Evolutionary conservation across 495 filamentous ascomycete genomes (phyloP).

Genomic region (Aspergillus bertholletiae): DNA sequence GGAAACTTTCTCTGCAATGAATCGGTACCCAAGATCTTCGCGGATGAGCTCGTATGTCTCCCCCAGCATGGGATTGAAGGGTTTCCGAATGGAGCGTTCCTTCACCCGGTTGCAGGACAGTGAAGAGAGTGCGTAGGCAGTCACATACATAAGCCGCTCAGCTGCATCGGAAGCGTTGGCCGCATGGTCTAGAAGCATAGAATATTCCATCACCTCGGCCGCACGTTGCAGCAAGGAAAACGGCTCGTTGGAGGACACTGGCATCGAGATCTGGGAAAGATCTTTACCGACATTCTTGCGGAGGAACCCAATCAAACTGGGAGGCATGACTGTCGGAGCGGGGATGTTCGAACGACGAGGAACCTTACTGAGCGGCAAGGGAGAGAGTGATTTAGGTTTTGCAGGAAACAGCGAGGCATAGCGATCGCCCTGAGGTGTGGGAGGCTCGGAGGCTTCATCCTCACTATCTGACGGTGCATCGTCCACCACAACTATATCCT

Average conservation of each 20-base stretch:
- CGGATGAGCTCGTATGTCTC: constrained; percentile 93
- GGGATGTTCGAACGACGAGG: constrained; percentile 67
- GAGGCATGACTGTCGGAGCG: constrained; percentile 70
- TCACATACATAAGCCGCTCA: constrained; percentile 76
- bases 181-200: constrained; percentile 74
- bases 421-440: constrained; percentile 34
- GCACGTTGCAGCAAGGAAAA: constrained; percentile 82
- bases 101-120: constrained; percentile 77
- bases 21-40: constrained; percentile 82
- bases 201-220: constrained; percentile 88
- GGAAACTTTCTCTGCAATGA: constrained; percentile 88
- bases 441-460: constrained; percentile 46
- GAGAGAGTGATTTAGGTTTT: constrained; percentile 69
- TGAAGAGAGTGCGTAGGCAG: constrained; percentile 84
- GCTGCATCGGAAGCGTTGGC: constrained; percentile 50
- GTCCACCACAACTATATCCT: constrained; percentile 30
- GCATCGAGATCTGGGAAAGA: constrained; percentile 93
- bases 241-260: constrained; percentile 93
- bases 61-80: constrained; percentile 96
- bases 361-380: constrained; percentile 68
- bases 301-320: constrained; percentile 87
- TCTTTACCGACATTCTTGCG: constrained; percentile 99
- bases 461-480: constrained; percentile 50
- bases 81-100: constrained; percentile 92
- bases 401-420: constrained; percentile 61